These are phyloP conservation scores for Pseudevernia furfuracea DNA, from an alignment of 495 filamentous ascomycete species.

Conservation along the genomic window DNA sequence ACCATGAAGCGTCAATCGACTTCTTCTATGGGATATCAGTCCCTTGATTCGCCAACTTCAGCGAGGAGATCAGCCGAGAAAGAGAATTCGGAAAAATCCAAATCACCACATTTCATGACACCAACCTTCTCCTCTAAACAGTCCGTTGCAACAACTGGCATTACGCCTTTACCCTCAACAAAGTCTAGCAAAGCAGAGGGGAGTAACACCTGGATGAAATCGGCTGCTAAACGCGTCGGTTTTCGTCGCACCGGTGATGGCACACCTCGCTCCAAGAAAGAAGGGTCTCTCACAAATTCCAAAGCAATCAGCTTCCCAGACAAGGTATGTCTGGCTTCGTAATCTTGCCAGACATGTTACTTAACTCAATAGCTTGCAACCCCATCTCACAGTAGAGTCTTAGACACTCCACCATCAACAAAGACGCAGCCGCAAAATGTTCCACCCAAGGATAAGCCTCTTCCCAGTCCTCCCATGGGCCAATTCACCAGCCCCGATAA, in stretches of 20 bases:
- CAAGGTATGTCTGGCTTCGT: slow-evolving; percentile 18
- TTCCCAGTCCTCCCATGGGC: slow-evolving; percentile 26
- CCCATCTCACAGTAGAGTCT: not conserved
- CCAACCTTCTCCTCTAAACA: slow-evolving; percentile 25
- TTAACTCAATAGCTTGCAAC: slow-evolving; percentile 21
- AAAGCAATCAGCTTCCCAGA: slow-evolving; percentile 23
- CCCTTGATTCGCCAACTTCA: slow-evolving; percentile 10
- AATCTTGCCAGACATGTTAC: not conserved
- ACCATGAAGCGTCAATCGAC: slow-evolving; percentile 17
- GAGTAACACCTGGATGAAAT: slow-evolving; percentile 17
- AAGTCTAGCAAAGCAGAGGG: slow-evolving; percentile 15
- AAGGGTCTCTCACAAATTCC: not conserved
- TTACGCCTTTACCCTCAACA: slow-evolving; percentile 12
- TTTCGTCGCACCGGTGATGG: slow-evolving; percentile 18
- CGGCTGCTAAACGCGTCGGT: slow-evolving; percentile 25
- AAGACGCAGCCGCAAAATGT: slow-evolving; percentile 1
- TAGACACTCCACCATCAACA: slow-evolving; percentile 9
- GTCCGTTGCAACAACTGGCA: slow-evolving; percentile 1
- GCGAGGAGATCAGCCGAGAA: slow-evolving; percentile 11
- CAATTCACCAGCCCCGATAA: slow-evolving; percentile 11
- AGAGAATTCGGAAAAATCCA: slow-evolving; percentile 17
- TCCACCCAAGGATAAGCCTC: slow-evolving; percentile 24
- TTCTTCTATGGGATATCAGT: slow-evolving; percentile 19
- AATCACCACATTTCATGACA: slow-evolving; percentile 27
- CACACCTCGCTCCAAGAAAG: slow-evolving; percentile 25